These are phyloP conservation scores for Ascochyta pisi DNA, from an alignment of 2,329 filamentous ascomycete genomes.

Conservation along the genomic window DNA sequence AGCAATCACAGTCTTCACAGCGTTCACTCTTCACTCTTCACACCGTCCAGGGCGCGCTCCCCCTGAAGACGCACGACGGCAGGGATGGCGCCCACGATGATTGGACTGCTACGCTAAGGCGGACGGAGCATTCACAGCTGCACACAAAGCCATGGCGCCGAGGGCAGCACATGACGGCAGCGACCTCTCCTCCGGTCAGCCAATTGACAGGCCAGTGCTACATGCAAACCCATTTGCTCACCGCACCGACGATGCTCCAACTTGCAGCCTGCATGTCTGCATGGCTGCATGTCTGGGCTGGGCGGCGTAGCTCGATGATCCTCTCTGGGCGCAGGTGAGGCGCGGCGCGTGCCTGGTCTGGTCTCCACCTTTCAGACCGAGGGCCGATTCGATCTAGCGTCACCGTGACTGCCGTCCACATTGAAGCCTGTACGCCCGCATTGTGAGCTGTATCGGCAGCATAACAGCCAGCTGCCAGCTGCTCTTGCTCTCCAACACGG, in stretches of 20 bases:
- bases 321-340: background rate
- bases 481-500: no score
- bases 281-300: background rate
- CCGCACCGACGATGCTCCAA: background rate
- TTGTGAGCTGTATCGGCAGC: conserved; percentile 5
- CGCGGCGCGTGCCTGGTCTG: background rate
- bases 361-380: conserved; percentile 6
- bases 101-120: conserved; percentile 3
- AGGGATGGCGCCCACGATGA: conserved; percentile 12
- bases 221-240: background rate
- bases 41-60: conserved; percentile 6
- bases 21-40: background rate
- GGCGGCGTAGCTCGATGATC: background rate
- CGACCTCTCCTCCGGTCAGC: background rate
- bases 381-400: conserved; percentile 4
- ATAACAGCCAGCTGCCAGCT: conserved; percentile 3
- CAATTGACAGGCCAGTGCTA: background rate
- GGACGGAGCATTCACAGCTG: conserved; percentile 10
- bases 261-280: no score
- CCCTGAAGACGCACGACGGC: conserved; percentile 16
- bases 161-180: background rate
- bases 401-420: conserved; percentile 3
- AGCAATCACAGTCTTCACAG: background rate
- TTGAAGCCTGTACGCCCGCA: conserved; percentile 8
- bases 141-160: background rate